A percentile compares a stretch with the other conserved stretches of the same genome.
phyloP scores from a whole-genome alignment of 2,329 filamentous ascomycete genomes.

The Pyricularia sp. region DNA sequence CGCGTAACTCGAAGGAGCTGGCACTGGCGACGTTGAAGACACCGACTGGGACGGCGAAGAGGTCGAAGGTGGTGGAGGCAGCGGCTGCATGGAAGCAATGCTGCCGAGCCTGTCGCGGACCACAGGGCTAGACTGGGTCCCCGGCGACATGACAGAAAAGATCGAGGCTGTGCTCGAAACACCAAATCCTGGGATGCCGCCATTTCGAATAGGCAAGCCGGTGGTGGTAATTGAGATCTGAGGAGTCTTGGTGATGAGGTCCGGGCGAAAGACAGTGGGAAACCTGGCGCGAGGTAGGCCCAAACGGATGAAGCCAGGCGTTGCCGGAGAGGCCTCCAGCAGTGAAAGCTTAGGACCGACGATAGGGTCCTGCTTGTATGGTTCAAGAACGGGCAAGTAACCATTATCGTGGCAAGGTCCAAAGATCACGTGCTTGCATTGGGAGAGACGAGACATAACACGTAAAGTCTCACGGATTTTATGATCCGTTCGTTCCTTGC shows the following conservation, averaged over 20 bases:
- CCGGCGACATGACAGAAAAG: neutral
- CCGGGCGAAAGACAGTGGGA: constrained; percentile 18
- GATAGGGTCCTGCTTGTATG: constrained; percentile 15
- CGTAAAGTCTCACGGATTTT: constrained; percentile 21
- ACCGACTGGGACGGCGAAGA: constrained; percentile 11
- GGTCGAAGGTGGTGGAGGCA: constrained; percentile 1
- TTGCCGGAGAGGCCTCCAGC: constrained; percentile 17
- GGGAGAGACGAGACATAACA: constrained; percentile 17
- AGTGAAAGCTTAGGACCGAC: constrained; percentile 17
- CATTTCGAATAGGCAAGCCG: constrained; percentile 5
- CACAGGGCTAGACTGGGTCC: neutral
- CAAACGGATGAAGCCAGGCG: constrained; percentile 17
- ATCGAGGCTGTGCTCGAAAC: neutral
- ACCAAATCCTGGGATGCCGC: neutral
- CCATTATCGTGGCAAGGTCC: constrained; percentile 21
- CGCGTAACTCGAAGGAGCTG: constrained; percentile 2
- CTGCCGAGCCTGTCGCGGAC: neutral
- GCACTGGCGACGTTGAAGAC: neutral
- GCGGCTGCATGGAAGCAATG: neutral
- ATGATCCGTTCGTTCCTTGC: constrained; percentile 21
- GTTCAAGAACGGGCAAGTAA: constrained; percentile 19
- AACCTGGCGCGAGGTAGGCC: constrained; percentile 15
- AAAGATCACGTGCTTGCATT: constrained; percentile 20
- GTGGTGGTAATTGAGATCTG: neutral
- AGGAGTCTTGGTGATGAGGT: constrained; percentile 7